Evolutionary conservation across 306 rosid species (phyloP).

Genomic region (Oxytropis ochrocephala): DNA sequence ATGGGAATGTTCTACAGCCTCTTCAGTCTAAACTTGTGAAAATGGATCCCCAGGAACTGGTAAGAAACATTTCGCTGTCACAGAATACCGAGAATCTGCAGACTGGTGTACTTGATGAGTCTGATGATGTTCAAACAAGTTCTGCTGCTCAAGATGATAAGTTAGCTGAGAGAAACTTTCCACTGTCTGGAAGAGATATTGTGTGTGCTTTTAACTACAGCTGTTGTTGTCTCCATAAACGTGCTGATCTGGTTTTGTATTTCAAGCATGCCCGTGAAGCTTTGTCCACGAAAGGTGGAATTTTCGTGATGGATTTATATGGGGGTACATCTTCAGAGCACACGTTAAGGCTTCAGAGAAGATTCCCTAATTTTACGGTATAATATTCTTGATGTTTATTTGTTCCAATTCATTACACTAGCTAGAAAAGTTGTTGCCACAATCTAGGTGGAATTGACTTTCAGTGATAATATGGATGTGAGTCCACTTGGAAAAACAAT

Average conservation of each 20-base stretch:
- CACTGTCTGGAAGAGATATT: slow-evolving; percentile 60
- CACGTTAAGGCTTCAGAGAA: slow-evolving; percentile 75
- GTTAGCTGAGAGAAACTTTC: slow-evolving; percentile 29
- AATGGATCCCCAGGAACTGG: slow-evolving; percentile 38
- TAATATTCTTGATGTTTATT: slow-evolving; percentile 6
- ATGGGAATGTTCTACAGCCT: slow-evolving; percentile 83
- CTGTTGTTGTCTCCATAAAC: slow-evolving; percentile 89
- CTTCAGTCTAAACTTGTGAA: slow-evolving; percentile 58
- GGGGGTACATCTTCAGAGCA: slow-evolving; percentile 90
- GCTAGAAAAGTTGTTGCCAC: slow-evolving; percentile 6
- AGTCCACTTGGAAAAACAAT: background rate
- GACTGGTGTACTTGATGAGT: slow-evolving; percentile 29
- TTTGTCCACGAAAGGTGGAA: slow-evolving; percentile 74
- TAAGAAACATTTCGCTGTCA: slow-evolving; percentile 39
- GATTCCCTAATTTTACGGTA: slow-evolving; percentile 87
- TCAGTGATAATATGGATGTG: background rate
- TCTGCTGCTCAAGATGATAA: slow-evolving; percentile 31
- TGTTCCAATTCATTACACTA: background rate
- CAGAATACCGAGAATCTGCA: slow-evolving; percentile 23
- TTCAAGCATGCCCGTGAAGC: slow-evolving; percentile 61
- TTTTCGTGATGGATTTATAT: slow-evolving; percentile 89
- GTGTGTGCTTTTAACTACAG: slow-evolving; percentile 93
- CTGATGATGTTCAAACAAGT: slow-evolving; percentile 26
- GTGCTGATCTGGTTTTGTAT: slow-evolving; percentile 70
- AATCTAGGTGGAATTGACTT: slow-evolving; percentile 5